Base-by-base conservation (phyloP, 208 protist species). In the Acanthamoeba royreba region DNA sequence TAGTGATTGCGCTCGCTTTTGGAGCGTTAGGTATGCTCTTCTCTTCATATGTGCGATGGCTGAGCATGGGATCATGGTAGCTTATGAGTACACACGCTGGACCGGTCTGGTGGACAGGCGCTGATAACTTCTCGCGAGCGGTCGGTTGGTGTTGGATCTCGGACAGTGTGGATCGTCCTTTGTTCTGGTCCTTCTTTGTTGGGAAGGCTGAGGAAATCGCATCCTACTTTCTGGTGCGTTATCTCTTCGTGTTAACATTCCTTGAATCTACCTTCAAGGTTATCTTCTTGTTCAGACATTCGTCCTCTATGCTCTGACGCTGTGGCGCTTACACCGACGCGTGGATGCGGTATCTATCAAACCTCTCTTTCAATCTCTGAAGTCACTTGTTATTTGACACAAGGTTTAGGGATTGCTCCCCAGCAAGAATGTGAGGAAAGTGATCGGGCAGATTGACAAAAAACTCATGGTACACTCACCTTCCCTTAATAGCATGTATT, bases 161-260 rank as follows among this genome's bases (percentile, higher is more conserved):
- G 35, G 47, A 28, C 38, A 33, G 31, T 17, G 63, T 77, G 66
- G 66, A 42, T 2, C 0, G 85, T 31, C 43, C 40, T 28, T 35
- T 93, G 35, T 79, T 93, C 47, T 93, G 89, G 89, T 49, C 47
- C 58, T 42, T 93, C 33, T 63, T 93, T 19, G 66, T 77, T 22
- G 89, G 89, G n/a, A 93, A 93, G 49, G 46, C 43, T 9, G 72
- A 77, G 69, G 89, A 93, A 40, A 63, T 93, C 69, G 53, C 66
- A 7, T 53, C 89, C 42, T 93, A 93, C 49, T 35, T 93, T 49
- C 45, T 45, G 13, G 47, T 66, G n/a, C 89, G 66, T n/a, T n/a
- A n/a, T n/a, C n/a, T n/a, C n/a, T n/a, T n/a, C n/a, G n/a, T n/a
- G n/a, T n/a, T n/a, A n/a, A n/a, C n/a, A n/a, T n/a, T n/a, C n/a